Conservation (phyloP, 495 filamentous ascomycete species). For the Neurospora sp. region DNA sequence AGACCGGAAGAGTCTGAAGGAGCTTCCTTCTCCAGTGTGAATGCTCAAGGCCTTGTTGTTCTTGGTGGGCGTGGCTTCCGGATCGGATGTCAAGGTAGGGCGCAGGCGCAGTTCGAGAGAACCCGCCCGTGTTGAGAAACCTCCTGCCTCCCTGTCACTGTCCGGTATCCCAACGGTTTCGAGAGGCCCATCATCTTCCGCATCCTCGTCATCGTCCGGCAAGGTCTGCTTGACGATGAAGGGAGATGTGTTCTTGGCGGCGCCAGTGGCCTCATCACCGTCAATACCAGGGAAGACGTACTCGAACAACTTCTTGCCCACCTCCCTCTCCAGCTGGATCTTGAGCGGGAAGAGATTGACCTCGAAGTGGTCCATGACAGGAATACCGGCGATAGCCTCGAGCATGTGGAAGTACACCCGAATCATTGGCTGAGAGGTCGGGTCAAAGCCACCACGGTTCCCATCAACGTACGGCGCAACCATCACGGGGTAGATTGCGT, state of each 20-base stretch:
- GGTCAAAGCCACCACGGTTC: constrained; percentile 39
- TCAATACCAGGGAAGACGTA: constrained; percentile 84
- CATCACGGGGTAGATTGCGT: constrained; percentile 92
- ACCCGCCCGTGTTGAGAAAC: constrained; percentile 46
- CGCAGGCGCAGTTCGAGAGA: constrained; percentile 68
- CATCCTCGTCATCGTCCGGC: constrained; percentile 52
- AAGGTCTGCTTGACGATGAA: constrained; percentile 74
- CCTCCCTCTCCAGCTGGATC: constrained; percentile 85
- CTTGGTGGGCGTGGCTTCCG: constrained; percentile 29
- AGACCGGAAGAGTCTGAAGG: constrained; percentile 44
- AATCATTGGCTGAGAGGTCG: constrained; percentile 60
- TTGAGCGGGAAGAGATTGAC: constrained; percentile 87
- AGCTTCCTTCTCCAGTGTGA: constrained; percentile 36
- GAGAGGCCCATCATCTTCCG: constrained; percentile 29
- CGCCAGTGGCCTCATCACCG: constrained; percentile 36
- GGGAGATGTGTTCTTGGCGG: constrained; percentile 55
- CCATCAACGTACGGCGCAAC: constrained; percentile 77
- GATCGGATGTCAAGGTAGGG: constrained; percentile 61
- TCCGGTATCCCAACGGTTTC: constrained; percentile 11
- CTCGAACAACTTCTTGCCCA: constrained; percentile 90
- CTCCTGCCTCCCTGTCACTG: constrained; percentile 22
- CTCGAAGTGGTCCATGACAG: constrained; percentile 95
- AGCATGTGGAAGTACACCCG: constrained; percentile 95
- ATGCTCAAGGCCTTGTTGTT: constrained; percentile 41
- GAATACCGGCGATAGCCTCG: constrained; percentile 94